These are phyloP conservation scores for Daedalea quercina DNA, from an alignment of 768 basidiomycete genomes.

Conservation along the genomic window DNA sequence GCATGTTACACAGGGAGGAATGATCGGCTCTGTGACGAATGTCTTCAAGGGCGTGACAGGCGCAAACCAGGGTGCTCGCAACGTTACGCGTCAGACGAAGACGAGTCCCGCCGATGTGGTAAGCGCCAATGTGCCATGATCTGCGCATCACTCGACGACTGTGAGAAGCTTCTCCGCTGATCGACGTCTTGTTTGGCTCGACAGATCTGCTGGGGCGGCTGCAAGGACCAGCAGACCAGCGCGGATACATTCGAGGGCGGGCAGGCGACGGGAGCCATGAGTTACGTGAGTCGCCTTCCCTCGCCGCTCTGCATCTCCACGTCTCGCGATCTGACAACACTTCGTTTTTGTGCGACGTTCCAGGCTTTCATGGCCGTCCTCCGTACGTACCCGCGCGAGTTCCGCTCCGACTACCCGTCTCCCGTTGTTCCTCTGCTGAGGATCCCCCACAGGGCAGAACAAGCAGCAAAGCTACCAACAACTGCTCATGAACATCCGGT, in stretches of 20 bases:
- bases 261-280: constrained; percentile 75
- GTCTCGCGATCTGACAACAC: background rate
- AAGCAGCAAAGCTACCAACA: constrained; percentile 61
- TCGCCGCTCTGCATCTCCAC: background rate
- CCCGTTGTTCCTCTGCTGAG: no score
- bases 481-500: constrained; percentile 53
- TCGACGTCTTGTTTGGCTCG: background rate
- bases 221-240: constrained; percentile 80
- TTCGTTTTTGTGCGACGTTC: background rate
- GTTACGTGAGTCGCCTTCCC: constrained; percentile 44
- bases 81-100: constrained; percentile 42
- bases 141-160: background rate
- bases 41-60: constrained; percentile 74
- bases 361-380: constrained; percentile 60
- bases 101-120: constrained; percentile 90
- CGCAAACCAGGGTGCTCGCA: constrained; percentile 52
- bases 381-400: constrained; percentile 29
- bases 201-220: constrained; percentile 81
- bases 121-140: constrained; percentile 23
- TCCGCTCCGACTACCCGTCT: background rate
- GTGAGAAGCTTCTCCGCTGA: background rate
- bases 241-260: constrained; percentile 75
- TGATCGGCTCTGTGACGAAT: constrained; percentile 67
- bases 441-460: constrained; percentile 30
- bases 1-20: constrained; percentile 42